Evolutionary conservation across 371 early-diverging fungal genomes (phyloP), one percentile per base, ranked within the genome.

Genomic region (Choanephora cucurbitarum): DNA sequence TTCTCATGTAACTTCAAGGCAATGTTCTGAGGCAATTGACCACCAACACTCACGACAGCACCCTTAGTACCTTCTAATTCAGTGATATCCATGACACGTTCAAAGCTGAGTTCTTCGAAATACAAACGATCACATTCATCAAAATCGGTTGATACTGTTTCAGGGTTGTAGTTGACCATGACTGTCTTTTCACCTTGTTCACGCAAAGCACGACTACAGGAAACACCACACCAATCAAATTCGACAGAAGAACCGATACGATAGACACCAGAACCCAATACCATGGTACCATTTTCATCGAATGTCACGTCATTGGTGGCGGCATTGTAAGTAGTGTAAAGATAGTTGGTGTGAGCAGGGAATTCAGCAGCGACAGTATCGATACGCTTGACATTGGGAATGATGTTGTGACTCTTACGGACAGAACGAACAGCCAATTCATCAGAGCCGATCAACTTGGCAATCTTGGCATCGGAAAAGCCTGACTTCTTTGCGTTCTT

Each of bases 151-250:
- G 93, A 93, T 21, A 96, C 96, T 0, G 96, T 96, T 70, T 96
- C 97, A 23, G 97, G 97, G 76, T 96, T 96, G 85, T 95, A 96
- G 82, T 96, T 96, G 69, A 96, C 87, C 95, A 95, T 94, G 40
- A 96, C 82, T 0, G 97, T 96, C 73, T 89, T 87, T 70, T 79
- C 77, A 52, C 89, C 87, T n/a, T 86, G 60, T 22, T 77, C 68
- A 44, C 94, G 89, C 28, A 96, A 82, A 13, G 88, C 83, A 52
- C 92, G 92, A 58, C 91, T 89, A 50, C 87, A 82, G 21, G 84
- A 81, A 10, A 94, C 96, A 57, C 88, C 95, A 58, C 92, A 94
- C 94, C 94, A 94, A 69, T 95, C 95, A 68, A 96, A 96, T 71
- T 95, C 95, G 39, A 96, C 97, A 23, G 89, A 89, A 10, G 91